A percentile compares a stretch with the other conserved stretches of the same genome.
These are phyloP conservation scores for Botryosphaeria dothidea DNA, from an alignment of 2,329 filamentous ascomycete species.

Conservation along the genomic window DNA sequence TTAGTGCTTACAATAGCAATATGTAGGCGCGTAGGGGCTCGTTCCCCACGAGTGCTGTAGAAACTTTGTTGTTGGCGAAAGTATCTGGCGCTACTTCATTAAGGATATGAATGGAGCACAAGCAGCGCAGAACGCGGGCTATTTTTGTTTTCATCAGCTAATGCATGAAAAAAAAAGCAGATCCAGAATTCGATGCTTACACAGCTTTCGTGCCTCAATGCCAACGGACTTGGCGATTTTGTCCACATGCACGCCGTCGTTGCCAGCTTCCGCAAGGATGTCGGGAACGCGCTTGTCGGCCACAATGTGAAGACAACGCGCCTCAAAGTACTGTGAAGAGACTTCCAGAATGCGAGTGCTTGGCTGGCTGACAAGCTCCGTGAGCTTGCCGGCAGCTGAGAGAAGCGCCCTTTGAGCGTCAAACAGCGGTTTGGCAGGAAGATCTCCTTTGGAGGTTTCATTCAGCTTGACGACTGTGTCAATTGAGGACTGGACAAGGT, in stretches of 20 bases:
- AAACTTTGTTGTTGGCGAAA: conserved; percentile 42
- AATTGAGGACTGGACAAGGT: conserved; percentile 1
- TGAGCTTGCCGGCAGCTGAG: conserved; percentile 35
- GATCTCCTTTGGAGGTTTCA: not conserved
- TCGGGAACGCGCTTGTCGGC: conserved; percentile 37
- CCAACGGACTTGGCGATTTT: conserved; percentile 19
- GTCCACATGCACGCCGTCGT: conserved; percentile 28
- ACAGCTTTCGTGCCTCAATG: not conserved
- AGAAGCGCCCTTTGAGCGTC: conserved; percentile 36
- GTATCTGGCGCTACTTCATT: conserved; percentile 29
- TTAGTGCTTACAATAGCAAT: conserved; percentile 36
- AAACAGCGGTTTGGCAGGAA: conserved; percentile 27
- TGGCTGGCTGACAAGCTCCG: conserved; percentile 37
- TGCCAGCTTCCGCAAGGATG: conserved; percentile 30
- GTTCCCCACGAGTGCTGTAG: conserved; percentile 35
- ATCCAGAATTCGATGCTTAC: not conserved
- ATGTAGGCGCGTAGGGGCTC: conserved; percentile 40
- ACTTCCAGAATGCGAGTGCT: conserved; percentile 35
- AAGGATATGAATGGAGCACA: conserved; percentile 41
- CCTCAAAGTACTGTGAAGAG: conserved; percentile 37
- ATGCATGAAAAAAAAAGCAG: not conserved
- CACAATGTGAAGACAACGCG: conserved; percentile 37
- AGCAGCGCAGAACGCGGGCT: conserved; percentile 38
- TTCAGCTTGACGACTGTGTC: conserved; percentile 3
- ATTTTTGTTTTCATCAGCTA: conserved; percentile 8